These are phyloP conservation scores for Cordyceps cateniannulata DNA, from an alignment of 2,329 filamentous ascomycete genomes.

Conservation along the genomic window DNA sequence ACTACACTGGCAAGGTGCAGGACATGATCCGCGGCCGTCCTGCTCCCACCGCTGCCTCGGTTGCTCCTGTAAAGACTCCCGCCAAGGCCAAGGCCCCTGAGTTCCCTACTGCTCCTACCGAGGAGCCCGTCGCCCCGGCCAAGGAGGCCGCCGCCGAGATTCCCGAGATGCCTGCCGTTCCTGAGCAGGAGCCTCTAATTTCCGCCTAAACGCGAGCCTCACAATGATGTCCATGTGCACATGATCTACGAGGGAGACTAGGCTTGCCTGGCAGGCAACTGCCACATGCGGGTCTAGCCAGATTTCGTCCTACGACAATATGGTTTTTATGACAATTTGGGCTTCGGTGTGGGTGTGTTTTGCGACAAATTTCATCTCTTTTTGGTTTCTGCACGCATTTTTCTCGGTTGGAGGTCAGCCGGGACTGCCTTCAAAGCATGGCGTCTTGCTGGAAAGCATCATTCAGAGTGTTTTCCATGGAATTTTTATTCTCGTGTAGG, in stretches of 20 bases:
- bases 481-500: constrained; percentile 11
- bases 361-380: constrained; percentile 6
- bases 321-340: constrained; percentile 13
- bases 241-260: constrained; percentile 7
- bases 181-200: constrained; percentile 22
- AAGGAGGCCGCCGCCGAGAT: constrained; percentile 17
- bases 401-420: constrained; percentile 11
- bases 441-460: constrained; percentile 12
- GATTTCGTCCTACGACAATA: constrained; percentile 10
- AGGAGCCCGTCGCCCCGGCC: constrained; percentile 25
- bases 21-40: constrained; percentile 49
- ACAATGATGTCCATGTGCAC: constrained; percentile 12
- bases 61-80: constrained; percentile 19
- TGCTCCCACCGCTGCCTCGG: constrained; percentile 34
- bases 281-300: not conserved
- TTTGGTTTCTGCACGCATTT: constrained; percentile 12
- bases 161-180: constrained; percentile 20
- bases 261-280: not conserved
- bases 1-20: constrained; percentile 63
- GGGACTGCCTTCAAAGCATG: constrained; percentile 12
- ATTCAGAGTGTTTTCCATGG: constrained; percentile 11
- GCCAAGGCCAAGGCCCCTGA: constrained; percentile 23
- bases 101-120: constrained; percentile 31
- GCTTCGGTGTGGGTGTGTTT: constrained; percentile 10
- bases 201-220: constrained; percentile 15